Evolutionary conservation across 2,329 filamentous ascomycete genomes (phyloP).

Genomic region (Aspergillus chevalieri): DNA sequence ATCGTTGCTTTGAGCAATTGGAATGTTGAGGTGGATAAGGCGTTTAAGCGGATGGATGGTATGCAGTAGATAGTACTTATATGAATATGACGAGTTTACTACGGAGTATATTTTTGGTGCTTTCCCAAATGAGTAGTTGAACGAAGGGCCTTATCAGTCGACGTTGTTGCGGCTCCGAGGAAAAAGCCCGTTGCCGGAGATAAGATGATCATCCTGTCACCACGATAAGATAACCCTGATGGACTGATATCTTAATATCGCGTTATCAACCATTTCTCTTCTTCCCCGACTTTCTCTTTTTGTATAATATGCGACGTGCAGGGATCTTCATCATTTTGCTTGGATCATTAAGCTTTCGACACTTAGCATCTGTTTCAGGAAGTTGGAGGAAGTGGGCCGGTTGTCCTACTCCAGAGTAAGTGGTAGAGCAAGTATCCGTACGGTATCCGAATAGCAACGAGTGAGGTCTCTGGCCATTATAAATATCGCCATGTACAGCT

Average conservation of each 20-base stretch:
- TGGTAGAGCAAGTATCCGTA: background rate
- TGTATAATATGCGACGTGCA: background rate
- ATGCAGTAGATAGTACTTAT: conserved; percentile 16
- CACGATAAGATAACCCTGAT: conserved; percentile 8
- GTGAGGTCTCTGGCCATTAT: background rate
- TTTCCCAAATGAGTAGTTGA: background rate
- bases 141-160: background rate
- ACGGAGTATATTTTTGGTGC: background rate
- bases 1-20: conserved; percentile 74
- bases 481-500: background rate
- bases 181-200: background rate
- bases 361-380: background rate
- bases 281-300: conserved; percentile 19
- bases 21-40: conserved; percentile 65
- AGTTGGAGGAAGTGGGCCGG: background rate
- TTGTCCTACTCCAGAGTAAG: no score
- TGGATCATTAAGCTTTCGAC: background rate
- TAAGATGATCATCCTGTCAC: background rate
- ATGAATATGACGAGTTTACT: background rate
- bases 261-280: conserved; percentile 1
- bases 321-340: background rate
- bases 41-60: conserved; percentile 63
- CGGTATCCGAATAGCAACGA: background rate
- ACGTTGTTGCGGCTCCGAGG: background rate
- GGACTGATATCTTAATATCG: background rate